phyloP scores from a whole-genome alignment of 2,329 filamentous ascomycete genomes.

The Nemania serpens region DNA sequence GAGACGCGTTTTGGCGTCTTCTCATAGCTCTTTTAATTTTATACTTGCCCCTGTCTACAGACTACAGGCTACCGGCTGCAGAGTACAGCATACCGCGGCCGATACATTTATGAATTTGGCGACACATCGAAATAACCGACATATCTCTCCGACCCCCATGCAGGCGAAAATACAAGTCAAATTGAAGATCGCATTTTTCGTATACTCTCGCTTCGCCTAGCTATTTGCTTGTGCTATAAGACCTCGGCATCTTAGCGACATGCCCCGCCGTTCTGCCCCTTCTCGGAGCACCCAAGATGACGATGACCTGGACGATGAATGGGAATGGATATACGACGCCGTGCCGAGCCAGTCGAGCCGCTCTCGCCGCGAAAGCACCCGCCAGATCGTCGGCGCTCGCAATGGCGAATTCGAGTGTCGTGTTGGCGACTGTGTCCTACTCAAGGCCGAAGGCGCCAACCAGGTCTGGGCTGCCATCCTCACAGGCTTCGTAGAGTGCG shows the following conservation, averaged over 20 bases:
- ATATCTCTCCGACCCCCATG: neutral
- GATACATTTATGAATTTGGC: neutral
- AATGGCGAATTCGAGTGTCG: constrained; percentile 82
- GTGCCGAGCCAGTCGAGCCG: constrained; percentile 15
- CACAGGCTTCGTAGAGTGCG: constrained; percentile 76
- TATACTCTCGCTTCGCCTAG: neutral
- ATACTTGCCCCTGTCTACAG: neutral
- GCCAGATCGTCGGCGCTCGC: constrained; percentile 75
- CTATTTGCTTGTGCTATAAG: neutral
- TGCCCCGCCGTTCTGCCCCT: constrained; percentile 42
- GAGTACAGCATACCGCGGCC: no score
- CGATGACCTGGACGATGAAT: constrained; percentile 79
- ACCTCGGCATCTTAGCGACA: constrained; percentile 10
- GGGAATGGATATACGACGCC: constrained; percentile 77
- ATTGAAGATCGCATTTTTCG: neutral
- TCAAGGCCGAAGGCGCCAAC: constrained; percentile 84
- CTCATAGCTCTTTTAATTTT: neutral
- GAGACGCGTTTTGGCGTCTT: constrained; percentile 13
- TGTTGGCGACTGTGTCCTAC: constrained; percentile 80
- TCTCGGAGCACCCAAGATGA: constrained; percentile 78
- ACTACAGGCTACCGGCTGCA: no score
- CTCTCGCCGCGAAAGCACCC: constrained; percentile 32
- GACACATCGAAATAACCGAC: neutral
- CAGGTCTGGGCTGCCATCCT: constrained; percentile 94
- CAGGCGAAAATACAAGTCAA: neutral